Conservation (phyloP, 2,329 filamentous ascomycete genomes). For the Aspergillus jensenii region DNA sequence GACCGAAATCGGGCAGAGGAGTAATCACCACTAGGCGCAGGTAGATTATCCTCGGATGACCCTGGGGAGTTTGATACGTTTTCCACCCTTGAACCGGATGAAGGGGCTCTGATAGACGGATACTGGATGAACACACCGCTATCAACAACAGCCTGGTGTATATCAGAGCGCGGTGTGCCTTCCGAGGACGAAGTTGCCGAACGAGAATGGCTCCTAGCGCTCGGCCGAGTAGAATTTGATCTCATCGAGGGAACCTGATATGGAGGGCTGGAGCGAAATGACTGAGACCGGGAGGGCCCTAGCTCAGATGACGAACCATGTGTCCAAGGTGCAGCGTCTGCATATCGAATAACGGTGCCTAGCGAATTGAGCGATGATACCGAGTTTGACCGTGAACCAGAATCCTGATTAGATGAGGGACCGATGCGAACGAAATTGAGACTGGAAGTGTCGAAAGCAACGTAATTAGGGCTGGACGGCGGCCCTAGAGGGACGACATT, state of each 20-base stretch:
- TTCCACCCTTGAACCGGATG: conserved; percentile 42
- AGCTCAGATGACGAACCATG: conserved; percentile 35
- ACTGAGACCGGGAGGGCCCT: conserved; percentile 34
- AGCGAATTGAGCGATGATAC: conserved; percentile 41
- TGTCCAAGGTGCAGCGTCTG: conserved; percentile 34
- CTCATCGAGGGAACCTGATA: conserved; percentile 34
- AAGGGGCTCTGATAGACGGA: conserved; percentile 36
- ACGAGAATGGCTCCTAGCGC: conserved; percentile 28
- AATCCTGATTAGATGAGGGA: conserved; percentile 32
- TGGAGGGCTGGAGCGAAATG: conserved; percentile 43
- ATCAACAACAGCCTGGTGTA: conserved; percentile 35
- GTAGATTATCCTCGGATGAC: conserved; percentile 17
- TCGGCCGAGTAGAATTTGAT: conserved; percentile 33
- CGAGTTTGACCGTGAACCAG: conserved; percentile 37
- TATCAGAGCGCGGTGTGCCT: conserved; percentile 36
- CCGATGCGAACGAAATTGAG: conserved; percentile 37
- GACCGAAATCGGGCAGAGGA: conserved; percentile 41
- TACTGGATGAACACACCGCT: conserved; percentile 40
- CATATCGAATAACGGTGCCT: conserved; percentile 42
- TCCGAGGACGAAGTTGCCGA: conserved; percentile 35
- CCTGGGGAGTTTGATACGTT: conserved; percentile 30
- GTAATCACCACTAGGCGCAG: conserved; percentile 34
- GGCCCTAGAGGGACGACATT: conserved; percentile 40
- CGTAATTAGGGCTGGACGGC: conserved; percentile 42
- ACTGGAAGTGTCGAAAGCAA: conserved; percentile 40